Evolutionary conservation across 1,139 yeast genomes (phyloP), one percentile per base, ranked within the genome.

Genomic region (Nakaseomyces kungkrabaensis): DNA sequence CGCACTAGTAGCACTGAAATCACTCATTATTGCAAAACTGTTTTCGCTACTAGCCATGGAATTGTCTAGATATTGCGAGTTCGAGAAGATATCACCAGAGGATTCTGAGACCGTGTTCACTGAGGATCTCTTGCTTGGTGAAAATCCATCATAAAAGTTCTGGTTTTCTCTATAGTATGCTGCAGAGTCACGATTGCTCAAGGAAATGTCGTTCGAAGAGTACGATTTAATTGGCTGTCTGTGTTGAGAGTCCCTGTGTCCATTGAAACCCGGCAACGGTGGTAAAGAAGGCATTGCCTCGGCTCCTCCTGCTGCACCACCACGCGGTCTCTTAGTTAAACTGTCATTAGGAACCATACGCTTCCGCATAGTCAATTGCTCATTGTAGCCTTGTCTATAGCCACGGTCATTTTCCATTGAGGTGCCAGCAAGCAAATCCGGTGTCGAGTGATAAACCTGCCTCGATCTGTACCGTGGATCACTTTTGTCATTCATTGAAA

Each of bases 1-100:
- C 2, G 96, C 96, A 59, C 94, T 84, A 0, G 95, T 86, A 4
- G 95, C 95, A 69, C 94, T 84, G 52, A 85, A 77, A 62, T 85
- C 92, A 43, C 78, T 74, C 67, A 73, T 63, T 10, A 71, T 62
- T 5, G 76, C 70, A 38, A 68, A 67, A 48, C 72, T 68, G 36
- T 67, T 63, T 40, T 65, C 68, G 48, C 68, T 63, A 45, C 62
- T 63, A 2, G 63, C 53, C 6, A 58, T 37, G 10, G 68, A 63
- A n/a, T 57, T 56, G 25, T 61, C 62, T 48, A 63, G 37, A 46
- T 62, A 65, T 46, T 51, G 61, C 11, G 68, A 60, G 46, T 57
- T 56, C n/a, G 65, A 60, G 49, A 60, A 61, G 1, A 58, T 48
- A n/a, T 51, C 59, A 27, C 58, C 36, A 13, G 42, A 49, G 1